Evolutionary conservation across 805 yeast genomes (phyloP), one percentile per base, ranked within the genome.

Genomic region (Zygotorulaspora chibaensis): DNA sequence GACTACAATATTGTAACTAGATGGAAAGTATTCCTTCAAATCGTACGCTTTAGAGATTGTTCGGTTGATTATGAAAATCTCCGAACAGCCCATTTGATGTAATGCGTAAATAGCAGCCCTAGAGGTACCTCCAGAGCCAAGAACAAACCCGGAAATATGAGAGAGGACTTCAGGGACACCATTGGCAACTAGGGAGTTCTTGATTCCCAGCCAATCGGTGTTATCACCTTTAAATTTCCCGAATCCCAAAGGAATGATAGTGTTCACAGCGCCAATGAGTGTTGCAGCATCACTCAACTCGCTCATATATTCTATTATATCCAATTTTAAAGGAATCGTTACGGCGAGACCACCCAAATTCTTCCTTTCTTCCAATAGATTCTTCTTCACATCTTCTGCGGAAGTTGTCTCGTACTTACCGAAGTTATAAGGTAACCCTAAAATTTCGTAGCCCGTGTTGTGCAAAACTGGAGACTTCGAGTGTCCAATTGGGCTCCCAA

Each of bases 101-200:
- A 93, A 73, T 1, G 99, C 97, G 64, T 78, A 89, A 12, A 87
- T 80, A 0, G 97, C 98, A 35, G 99, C 96, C 59, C 96, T 77
- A 1, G 96, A 83, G 20, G 99, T 90, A 36, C 99, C 99, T 35
- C 99, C 99, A 16, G 96, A 96, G 42, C 99, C 99, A 53, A 93
- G 73, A 37, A 93, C 84, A 48, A 90, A 69, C 27, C 96, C 97
- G 46, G 75, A 69, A 10, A 74, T 70, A 3, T 51, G 55, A 12
- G 56, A 59, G 17, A 61, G 63, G 46, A 61, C 58, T 34, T 67
- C 66, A 34, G 82, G 78, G 35, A 80, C 81, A 33, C 95, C 95
- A 47, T 74, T 73, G 49, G 75, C 67, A 15, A 69, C 61, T 55
- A 89, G 80, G 2, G 96, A 78, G 50, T 83, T 77, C 38, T 71